Evolutionary conservation across 116 monocot genomes (phyloP).

Genomic region (Papilionanthe hybrid): DNA sequence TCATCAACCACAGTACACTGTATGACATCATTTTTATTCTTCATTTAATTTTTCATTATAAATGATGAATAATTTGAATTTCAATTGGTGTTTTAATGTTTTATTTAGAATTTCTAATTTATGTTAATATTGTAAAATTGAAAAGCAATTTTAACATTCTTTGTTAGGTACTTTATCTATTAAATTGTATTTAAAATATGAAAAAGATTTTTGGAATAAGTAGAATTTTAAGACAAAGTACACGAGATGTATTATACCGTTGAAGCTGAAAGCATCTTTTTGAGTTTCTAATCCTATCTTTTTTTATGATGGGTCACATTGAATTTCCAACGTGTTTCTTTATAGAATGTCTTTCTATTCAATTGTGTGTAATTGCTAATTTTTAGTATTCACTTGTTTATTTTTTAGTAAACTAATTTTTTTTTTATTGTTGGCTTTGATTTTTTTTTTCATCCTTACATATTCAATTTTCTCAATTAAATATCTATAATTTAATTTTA

Average conservation of each 20-base stretch:
- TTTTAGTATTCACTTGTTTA: neutral
- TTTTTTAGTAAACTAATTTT: no score
- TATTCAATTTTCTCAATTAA: no score
- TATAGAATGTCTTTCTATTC: neutral
- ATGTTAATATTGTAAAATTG: neutral
- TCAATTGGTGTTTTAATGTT: neutral
- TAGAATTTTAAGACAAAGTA: neutral
- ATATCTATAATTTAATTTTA: no score
- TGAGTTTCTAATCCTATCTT: neutral
- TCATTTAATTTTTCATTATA: no score
- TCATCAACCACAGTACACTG: no score
- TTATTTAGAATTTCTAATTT: neutral
- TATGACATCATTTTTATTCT: no score
- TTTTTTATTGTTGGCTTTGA: neutral
- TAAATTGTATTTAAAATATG: conserved; percentile 16
- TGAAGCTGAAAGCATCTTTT: conserved; percentile 23
- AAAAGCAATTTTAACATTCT: neutral
- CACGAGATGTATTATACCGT: neutral
- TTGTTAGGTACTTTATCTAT: neutral
- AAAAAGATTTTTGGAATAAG: conserved; percentile 32
- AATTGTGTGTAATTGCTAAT: neutral
- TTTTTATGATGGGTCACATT: neutral
- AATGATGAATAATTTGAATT: neutral
- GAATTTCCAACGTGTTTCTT: neutral
- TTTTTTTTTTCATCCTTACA: neutral